These are phyloP conservation scores for Gossypium gossypioides DNA, from an alignment of 441 rosid species.

Conservation along the genomic window DNA sequence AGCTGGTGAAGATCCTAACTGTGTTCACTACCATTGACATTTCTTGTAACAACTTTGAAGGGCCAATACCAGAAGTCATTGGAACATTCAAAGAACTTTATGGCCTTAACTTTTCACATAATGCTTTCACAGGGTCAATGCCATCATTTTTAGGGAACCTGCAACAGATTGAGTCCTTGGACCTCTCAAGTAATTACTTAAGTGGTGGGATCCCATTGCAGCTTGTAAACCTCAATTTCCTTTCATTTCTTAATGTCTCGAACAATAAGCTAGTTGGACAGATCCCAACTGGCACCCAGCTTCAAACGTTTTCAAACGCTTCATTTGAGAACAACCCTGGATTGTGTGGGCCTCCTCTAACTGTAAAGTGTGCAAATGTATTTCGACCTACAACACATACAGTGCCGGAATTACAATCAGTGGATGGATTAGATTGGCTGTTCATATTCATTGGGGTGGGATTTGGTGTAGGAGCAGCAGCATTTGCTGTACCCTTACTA, in stretches of 20 bases:
- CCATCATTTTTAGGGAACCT: conserved; percentile 23
- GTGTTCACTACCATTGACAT: conserved; percentile 34
- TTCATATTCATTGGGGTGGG: conserved; percentile 37
- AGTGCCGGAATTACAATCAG: neutral
- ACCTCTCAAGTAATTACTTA: conserved; percentile 26
- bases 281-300: conserved; percentile 32
- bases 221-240: conserved; percentile 29
- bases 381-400: neutral
- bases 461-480: conserved; percentile 42
- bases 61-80: conserved; percentile 30
- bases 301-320: conserved; percentile 20
- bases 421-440: conserved; percentile 26
- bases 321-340: conserved; percentile 26
- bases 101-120: conserved; percentile 32
- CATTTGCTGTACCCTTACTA: conserved; percentile 26
- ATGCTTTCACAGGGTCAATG: conserved; percentile 24
- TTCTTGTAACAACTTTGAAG: conserved; percentile 31
- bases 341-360: conserved; percentile 41
- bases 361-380: neutral
- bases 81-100: conserved; percentile 25
- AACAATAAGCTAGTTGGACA: conserved; percentile 27
- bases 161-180: conserved; percentile 32
- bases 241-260: conserved; percentile 31
- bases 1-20: conserved; percentile 38
- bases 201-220: conserved; percentile 23